Evolutionary conservation across 2,329 filamentous ascomycete species (phyloP), one percentile per base, ranked within the genome.

Genomic region (Hymenoscyphus fraxineus): DNA sequence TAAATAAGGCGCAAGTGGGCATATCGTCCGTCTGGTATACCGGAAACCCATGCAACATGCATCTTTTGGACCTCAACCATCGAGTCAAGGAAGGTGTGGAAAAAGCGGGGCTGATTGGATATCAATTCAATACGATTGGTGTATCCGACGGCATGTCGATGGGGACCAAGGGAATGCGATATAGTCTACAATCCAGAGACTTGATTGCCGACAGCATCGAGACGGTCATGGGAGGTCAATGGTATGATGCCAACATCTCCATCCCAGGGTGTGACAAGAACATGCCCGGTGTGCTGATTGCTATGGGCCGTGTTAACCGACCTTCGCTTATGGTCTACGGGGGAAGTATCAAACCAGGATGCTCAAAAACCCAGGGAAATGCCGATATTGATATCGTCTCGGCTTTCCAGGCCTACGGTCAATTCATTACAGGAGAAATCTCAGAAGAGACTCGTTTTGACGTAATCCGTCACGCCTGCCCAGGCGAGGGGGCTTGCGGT

Each of bases 201-300:
- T 86, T 99, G 74, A 99, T 99, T 73, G 95, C 95, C 74, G 95
- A 99, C 80, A 96, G 91, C 67, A 96, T 99, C 74, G 95, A 99
- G 84, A 98, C 95, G 5, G 95, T 99, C 73, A 99, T 98, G 93
- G 90, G 93, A 71, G 95, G 93, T 16, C 95, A 99, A 80, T 98
- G 93, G 93, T 98, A 99, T 77, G 95, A 99, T 78, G 94, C 88
- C 71, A 98, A 98, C 79, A 90, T 99, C 76, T 96, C 92, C 61
- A 90, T 99, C 73, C 95, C 95, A 15, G 95, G 95, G 59, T 99
- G 95, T 79, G 95, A 99, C 85, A 99, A 99, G 87, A 99, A 99
- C 81, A 98, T 99, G 95, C 93, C 93, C 1, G 91, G 91, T 78
- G 91, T 95, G 13, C 80, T 93, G 73, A 95, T 95, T 74, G 95